Evolutionary conservation across 768 basidiomycete species (phyloP), one percentile per base, ranked within the genome.

Genomic region (Astraeus odoratus): DNA sequence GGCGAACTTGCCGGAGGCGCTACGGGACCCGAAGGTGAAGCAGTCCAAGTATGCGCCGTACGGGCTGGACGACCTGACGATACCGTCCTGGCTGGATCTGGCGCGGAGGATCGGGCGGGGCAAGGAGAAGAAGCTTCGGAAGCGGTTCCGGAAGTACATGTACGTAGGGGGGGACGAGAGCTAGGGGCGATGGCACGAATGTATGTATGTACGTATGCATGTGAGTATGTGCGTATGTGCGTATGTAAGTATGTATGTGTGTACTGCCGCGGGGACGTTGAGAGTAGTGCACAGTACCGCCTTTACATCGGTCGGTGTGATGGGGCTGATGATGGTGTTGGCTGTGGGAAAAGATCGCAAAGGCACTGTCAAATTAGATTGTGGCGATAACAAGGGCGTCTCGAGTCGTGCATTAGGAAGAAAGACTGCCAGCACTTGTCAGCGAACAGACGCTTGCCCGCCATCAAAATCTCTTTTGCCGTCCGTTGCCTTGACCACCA

Each of bases 51-150:
- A 74, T 47, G 75, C 80, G 46, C 86, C 88, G 37, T 95, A 89
- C 64, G 61, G 56, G 53, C 70, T 94, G 78, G 51, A 49, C 43
- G 90, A 94, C 58, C 67, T 94, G 67, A 93, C 89, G 51, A 80
- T 94, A 27, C 62, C 68, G 46, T 80, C 79, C 43, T 94, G 86
- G 81, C 63, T 86, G 41, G 67, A 66, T 49, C 70, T 92, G 38
- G 88, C 76, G 47, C 76, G 77, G 55, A 65, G 71, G 57, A 57
- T 94, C 51, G 79, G 75, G 42, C 69, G 76, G 53, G 58, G 63
- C 31, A 69, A 72, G 59, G 66, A 75, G 54, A 64, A 58, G 57
- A 73, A 71, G 64, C 59, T 88, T 58, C 78, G 83, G 62, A 71
- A 70, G 58, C 65, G 67, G 63, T 94, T 90, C 66, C 70, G 69